These are phyloP conservation scores for Phytophthora pinifolia DNA, from an alignment of 352 stramenopile genomes.

Conservation along the genomic window DNA sequence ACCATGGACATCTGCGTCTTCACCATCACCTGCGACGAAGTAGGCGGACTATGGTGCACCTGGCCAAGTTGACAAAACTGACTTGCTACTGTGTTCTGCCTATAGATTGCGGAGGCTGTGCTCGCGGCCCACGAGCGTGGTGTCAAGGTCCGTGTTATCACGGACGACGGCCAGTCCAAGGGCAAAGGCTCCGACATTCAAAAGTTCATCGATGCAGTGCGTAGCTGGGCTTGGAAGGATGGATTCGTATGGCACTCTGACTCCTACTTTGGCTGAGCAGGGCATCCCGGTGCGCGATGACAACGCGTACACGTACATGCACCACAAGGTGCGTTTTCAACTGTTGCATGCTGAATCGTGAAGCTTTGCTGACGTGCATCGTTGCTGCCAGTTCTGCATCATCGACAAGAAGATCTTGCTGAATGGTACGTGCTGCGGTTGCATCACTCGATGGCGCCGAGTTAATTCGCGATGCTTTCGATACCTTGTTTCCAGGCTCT, in stretches of 20 bases:
- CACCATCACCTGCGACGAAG: constrained; percentile 75
- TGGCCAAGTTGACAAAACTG: background rate
- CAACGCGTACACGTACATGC: constrained; percentile 62
- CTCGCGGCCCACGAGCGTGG: constrained; percentile 52
- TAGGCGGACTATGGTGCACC: constrained; percentile 5
- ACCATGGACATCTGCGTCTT: constrained; percentile 76
- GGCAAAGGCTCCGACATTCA: constrained; percentile 67
- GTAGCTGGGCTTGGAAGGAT: background rate
- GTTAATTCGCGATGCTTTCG: background rate
- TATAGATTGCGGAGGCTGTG: constrained; percentile 61
- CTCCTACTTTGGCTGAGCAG: constrained; percentile 22
- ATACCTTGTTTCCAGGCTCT: constrained; percentile 30
- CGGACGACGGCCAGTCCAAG: constrained; percentile 62
- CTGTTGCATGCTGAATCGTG: background rate
- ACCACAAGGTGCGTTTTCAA: constrained; percentile 53
- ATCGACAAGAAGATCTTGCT: constrained; percentile 62
- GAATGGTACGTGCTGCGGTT: constrained; percentile 37
- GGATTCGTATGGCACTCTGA: background rate
- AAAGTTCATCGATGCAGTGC: constrained; percentile 69
- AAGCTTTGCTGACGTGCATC: background rate
- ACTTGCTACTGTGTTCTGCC: background rate
- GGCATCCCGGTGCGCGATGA: constrained; percentile 64
- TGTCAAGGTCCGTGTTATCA: constrained; percentile 62
- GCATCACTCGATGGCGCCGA: background rate
- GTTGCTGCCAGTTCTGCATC: constrained; percentile 55